Evolutionary conservation across 2,329 filamentous ascomycete genomes (phyloP), one percentile per base, ranked within the genome.

Genomic region (Hansfordia pulvinata): DNA sequence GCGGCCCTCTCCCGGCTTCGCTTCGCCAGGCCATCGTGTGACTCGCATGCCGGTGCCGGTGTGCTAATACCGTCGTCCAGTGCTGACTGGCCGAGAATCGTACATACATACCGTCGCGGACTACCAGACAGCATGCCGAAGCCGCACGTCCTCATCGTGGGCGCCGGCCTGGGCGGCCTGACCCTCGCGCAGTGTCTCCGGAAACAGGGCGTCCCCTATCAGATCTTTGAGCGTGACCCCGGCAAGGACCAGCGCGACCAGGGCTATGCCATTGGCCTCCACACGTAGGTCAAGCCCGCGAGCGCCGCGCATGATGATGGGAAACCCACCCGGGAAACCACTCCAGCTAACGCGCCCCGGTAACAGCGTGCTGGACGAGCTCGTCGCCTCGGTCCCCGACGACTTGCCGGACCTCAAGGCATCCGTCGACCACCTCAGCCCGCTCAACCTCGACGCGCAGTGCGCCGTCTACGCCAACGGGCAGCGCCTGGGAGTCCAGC

Each of bases 81-180:
- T n/a, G n/a, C n/a, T n/a, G n/a, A n/a, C n/a, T n/a, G n/a, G n/a
- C n/a, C n/a, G n/a, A n/a, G n/a, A n/a, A n/a, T n/a, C n/a, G n/a
- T n/a, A n/a, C n/a, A n/a, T n/a, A n/a, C n/a, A n/a, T n/a, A n/a
- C n/a, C n/a, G n/a, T n/a, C n/a, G n/a, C n/a, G n/a, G n/a, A n/a
- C n/a, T n/a, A n/a, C n/a, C n/a, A n/a, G n/a, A 17, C 23, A 24
- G 14, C 14, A 24, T 16, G 8, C 9, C 13, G 10, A 24, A 24
- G 7, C 23, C 23, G 8, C 31, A 33, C 22, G 31, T 33, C 15
- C 13, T 33, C 13, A 33, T 33, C 17, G 18, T 33, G 6, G 31
- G 31, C 7, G 31, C 18, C 11, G 31, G 31, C 13, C 23, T 33
- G 8, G 31, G 31, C 11, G 31, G 31, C 10, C 31, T 33, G 21